phyloP scores from a whole-genome alignment of 352 stramenopile species.

The Blastocystis sp. region DNA sequence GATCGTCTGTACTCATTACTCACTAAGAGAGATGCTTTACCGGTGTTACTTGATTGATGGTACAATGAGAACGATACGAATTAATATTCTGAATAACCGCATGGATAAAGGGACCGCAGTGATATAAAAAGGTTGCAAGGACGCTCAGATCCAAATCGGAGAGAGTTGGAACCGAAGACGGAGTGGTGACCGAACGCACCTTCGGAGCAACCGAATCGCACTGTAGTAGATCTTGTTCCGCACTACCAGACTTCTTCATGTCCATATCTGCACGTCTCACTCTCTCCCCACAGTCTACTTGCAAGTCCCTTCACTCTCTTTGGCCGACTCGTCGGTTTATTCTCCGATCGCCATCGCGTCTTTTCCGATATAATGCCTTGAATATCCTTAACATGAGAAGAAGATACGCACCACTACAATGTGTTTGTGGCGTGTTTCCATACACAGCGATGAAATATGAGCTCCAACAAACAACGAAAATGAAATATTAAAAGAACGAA shows the following conservation, averaged over 20 bases:
- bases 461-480: not conserved
- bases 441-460: not conserved
- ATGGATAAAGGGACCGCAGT: not conserved
- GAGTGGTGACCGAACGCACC: not conserved
- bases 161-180: not conserved
- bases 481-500: constrained; percentile 37
- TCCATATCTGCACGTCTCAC: no score
- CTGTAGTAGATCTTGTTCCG: no score
- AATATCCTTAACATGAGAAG: not conserved
- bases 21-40: not conserved
- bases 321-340: not conserved
- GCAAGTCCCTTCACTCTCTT: no score
- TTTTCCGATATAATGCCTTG: not conserved
- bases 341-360: not conserved
- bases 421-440: not conserved
- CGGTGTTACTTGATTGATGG: not conserved
- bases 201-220: not conserved
- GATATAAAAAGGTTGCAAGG: not conserved
- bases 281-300: no score
- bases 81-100: not conserved
- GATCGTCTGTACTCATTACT: not conserved
- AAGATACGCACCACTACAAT: not conserved
- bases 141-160: not conserved
- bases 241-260: no score
- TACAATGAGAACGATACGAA: not conserved